These are phyloP conservation scores for Coemansia umbellata DNA, from an alignment of 192 early-diverging fungal species.

Conservation along the genomic window DNA sequence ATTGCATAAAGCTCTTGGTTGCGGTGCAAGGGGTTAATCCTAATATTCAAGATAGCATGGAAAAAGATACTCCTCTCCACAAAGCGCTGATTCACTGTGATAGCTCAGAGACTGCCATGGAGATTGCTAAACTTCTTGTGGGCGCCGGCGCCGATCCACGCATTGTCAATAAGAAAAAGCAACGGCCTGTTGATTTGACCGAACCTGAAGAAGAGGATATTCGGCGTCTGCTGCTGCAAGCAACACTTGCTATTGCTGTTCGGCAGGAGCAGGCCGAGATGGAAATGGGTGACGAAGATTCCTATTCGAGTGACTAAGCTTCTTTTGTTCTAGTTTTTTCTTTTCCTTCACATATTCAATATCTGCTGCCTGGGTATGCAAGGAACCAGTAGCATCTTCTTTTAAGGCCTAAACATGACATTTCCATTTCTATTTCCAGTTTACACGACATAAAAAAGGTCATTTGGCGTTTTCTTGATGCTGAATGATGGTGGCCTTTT, in stretches of 20 bases:
- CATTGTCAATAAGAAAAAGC: conserved; percentile 30
- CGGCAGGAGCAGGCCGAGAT: conserved; percentile 1
- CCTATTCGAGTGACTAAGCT: conserved; percentile 24
- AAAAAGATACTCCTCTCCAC: conserved; percentile 65
- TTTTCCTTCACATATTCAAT: too few species aligned
- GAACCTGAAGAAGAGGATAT: conserved; percentile 29
- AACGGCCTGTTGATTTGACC: conserved; percentile 28
- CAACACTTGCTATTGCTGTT: conserved; percentile 15
- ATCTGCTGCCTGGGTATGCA: too few species aligned
- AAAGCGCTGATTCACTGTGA: conserved; percentile 57
- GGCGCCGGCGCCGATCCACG: conserved; percentile 53
- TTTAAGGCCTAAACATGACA: too few species aligned
- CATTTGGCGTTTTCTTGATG: too few species aligned
- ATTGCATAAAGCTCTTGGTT: conserved; percentile 57
- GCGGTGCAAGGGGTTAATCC: conserved; percentile 52
- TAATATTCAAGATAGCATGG: conserved; percentile 54
- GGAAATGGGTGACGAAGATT: conserved; percentile 7
- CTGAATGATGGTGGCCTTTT: too few species aligned
- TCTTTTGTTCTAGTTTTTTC: too few species aligned
- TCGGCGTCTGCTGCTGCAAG: conserved; percentile 28
- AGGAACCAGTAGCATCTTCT: too few species aligned
- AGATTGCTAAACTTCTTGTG: conserved; percentile 58
- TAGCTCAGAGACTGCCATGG: conserved; percentile 55
- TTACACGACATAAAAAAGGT: too few species aligned
- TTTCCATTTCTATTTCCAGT: too few species aligned